Evolutionary conservation across 2,329 filamentous ascomycete genomes (phyloP).

Genomic region (Diaporthe humulicola): DNA sequence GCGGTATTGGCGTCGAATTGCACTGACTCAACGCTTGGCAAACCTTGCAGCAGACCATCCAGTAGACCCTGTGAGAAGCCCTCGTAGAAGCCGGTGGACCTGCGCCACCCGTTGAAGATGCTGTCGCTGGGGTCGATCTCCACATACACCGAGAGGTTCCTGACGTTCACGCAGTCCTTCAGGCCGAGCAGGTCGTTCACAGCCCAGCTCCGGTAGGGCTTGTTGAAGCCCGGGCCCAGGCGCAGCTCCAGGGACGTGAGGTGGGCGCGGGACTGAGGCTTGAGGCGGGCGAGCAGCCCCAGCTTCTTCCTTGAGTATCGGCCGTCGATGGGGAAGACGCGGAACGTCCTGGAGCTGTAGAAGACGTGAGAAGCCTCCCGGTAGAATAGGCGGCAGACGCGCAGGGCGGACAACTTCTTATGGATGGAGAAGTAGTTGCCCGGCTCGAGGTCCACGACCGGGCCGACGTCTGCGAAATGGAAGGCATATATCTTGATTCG

Average conservation of each 20-base stretch:
- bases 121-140: slow-evolving; percentile 79
- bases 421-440: slow-evolving; percentile 74
- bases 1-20: slow-evolving; percentile 79
- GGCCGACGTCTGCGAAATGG: slow-evolving; percentile 67
- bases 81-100: slow-evolving; percentile 78
- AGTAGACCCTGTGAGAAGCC: slow-evolving; percentile 72
- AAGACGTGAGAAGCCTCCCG: slow-evolving; percentile 75
- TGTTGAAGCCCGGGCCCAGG: slow-evolving; percentile 79
- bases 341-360: slow-evolving; percentile 73
- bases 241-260: slow-evolving; percentile 77
- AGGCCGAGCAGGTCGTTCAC: slow-evolving; percentile 76
- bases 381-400: slow-evolving; percentile 72
- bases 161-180: slow-evolving; percentile 70
- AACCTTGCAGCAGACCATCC: slow-evolving; percentile 65
- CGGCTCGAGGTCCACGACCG: slow-evolving; percentile 75
- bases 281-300: slow-evolving; percentile 77
- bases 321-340: slow-evolving; percentile 76
- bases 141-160: slow-evolving; percentile 75
- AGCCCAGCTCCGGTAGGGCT: slow-evolving; percentile 78
- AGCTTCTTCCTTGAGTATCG: slow-evolving; percentile 80
- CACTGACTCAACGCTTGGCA: slow-evolving; percentile 69
- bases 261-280: slow-evolving; percentile 68
- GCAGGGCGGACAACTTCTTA: slow-evolving; percentile 70
- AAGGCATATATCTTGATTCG: slow-evolving; percentile 77
- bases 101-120: slow-evolving; percentile 77